These are phyloP conservation scores for Entamoeba histolytica DNA, from an alignment of 208 protist species.

Conservation along the genomic window DNA sequence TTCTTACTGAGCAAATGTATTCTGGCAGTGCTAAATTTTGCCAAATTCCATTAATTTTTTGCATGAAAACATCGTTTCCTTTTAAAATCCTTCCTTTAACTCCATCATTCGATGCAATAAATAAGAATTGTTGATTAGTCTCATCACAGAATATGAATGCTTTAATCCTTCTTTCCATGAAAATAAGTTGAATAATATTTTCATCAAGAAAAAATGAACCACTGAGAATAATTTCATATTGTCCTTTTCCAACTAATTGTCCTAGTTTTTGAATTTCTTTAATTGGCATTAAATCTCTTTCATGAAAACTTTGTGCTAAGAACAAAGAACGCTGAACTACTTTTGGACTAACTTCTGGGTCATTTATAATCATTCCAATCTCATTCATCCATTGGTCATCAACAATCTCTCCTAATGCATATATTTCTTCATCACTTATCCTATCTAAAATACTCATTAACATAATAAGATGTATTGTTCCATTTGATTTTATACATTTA, in stretches of 20 bases:
- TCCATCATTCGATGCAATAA: background rate
- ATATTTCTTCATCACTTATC: background rate
- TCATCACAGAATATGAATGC: background rate
- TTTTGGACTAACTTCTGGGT: background rate
- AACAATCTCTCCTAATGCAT: background rate
- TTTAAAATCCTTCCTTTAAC: background rate
- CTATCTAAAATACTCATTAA: no score
- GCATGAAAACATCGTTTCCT: background rate
- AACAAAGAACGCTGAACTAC: background rate
- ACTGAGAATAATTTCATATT: background rate
- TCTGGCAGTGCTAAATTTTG: background rate
- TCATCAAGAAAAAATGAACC: background rate
- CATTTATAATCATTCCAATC: background rate
- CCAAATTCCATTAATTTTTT: background rate
- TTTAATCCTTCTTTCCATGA: background rate
- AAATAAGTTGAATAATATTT: background rate
- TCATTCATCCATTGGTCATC: background rate
- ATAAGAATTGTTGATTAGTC: background rate
- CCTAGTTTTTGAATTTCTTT: background rate
- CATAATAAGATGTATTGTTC: no score
- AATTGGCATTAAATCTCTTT: background rate
- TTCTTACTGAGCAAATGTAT: background rate
- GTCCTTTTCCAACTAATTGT: background rate
- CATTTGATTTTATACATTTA: no score
- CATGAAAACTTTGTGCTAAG: background rate